Conservation (phyloP, 768 basidiomycete genomes). For the Pleurotus ostreatus region DNA sequence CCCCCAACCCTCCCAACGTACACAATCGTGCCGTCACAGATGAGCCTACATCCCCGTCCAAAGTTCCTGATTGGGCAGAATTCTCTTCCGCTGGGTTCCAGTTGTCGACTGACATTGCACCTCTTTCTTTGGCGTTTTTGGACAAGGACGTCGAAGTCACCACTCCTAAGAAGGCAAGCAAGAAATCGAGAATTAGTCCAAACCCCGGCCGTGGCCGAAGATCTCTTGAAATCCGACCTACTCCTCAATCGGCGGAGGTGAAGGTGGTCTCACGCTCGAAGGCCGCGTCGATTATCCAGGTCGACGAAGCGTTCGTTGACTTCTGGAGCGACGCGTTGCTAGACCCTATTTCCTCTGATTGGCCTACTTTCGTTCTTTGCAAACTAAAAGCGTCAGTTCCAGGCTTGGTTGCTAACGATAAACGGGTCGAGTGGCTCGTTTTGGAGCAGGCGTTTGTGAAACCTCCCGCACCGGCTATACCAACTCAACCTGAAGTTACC, state of each 20-base stretch:
- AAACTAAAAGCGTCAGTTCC: conserved; percentile 48
- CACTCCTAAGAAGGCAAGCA: conserved; percentile 27
- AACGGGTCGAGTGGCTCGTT: conserved; percentile 58
- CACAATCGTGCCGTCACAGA: conserved; percentile 28
- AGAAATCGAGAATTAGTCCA: conserved; percentile 11
- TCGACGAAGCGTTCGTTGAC: conserved; percentile 82
- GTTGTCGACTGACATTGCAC: conserved; percentile 31
- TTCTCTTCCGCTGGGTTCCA: conserved; percentile 68
- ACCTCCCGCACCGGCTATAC: conserved; percentile 28
- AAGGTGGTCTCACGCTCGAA: conserved; percentile 36
- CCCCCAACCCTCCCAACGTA: not conserved
- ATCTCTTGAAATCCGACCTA: conserved; percentile 20
- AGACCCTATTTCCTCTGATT: conserved; percentile 59
- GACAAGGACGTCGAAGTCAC: conserved; percentile 60
- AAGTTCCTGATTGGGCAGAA: conserved; percentile 53
- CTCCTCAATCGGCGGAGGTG: conserved; percentile 12
- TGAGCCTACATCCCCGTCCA: conserved; percentile 23
- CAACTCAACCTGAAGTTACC: conserved; percentile 10
- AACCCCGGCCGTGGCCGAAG: conserved; percentile 22
- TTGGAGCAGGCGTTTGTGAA: conserved; percentile 57
- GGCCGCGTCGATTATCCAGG: conserved; percentile 42
- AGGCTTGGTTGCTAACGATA: conserved; percentile 22
- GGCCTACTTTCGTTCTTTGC: conserved; percentile 71
- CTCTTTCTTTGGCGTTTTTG: conserved; percentile 54
- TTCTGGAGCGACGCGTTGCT: conserved; percentile 76